These are phyloP conservation scores for Blastomyces emzantsi DNA, from an alignment of 2,329 filamentous ascomycete genomes.

Conservation along the genomic window DNA sequence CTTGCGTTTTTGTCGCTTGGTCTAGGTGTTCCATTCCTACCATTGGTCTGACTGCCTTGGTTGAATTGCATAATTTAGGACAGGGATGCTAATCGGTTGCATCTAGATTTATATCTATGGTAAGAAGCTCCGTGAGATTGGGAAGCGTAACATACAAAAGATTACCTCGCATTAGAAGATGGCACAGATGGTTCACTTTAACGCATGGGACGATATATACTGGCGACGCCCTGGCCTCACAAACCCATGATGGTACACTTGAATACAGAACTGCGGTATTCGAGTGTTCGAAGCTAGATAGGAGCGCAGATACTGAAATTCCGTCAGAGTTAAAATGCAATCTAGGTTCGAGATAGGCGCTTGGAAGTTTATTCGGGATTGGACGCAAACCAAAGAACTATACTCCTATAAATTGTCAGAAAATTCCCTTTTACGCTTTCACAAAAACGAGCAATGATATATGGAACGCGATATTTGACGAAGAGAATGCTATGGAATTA, in stretches of 20 bases:
- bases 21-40: slow-evolving; percentile 7
- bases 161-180: not conserved
- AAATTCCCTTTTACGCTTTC: not conserved
- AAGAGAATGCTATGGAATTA: no score
- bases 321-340: not conserved
- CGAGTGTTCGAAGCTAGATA: not conserved
- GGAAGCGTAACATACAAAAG: slow-evolving; percentile 2
- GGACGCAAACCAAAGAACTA: not conserved
- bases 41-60: slow-evolving; percentile 1
- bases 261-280: not conserved
- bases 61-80: not conserved
- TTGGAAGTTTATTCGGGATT: not conserved
- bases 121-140: slow-evolving; percentile 3
- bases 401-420: no score
- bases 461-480: no score
- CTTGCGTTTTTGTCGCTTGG: slow-evolving; percentile 9
- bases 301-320: not conserved
- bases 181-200: not conserved
- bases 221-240: not conserved
- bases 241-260: not conserved
- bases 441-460: no score
- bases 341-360: not conserved
- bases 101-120: slow-evolving; percentile 2
- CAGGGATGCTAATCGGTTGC: not conserved
- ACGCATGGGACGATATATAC: not conserved